A percentile compares a stretch with the other conserved stretches of the same genome.
phyloP scores from a whole-genome alignment of 495 filamentous ascomycete genomes.

The Penicillium flavigenum region DNA sequence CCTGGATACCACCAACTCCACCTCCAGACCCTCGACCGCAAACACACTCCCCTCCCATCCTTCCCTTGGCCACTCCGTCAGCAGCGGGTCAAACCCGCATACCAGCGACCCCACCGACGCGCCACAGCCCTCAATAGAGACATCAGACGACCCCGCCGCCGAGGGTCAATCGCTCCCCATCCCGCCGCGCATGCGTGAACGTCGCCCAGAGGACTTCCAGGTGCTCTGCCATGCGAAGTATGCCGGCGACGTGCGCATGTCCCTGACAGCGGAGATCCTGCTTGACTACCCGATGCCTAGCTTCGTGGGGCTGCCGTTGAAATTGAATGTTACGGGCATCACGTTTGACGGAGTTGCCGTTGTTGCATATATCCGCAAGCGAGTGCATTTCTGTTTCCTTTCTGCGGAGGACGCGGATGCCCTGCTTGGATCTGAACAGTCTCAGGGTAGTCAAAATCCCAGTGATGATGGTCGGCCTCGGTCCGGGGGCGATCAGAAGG shows the following conservation, averaged over 20 bases:
- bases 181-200: constrained; percentile 44
- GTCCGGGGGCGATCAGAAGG: constrained; percentile 38
- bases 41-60: constrained; percentile 38
- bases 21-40: constrained; percentile 47
- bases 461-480: constrained; percentile 24
- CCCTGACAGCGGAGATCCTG: constrained; percentile 87
- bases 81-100: constrained; percentile 28
- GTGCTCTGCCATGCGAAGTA: constrained; percentile 88
- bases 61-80: constrained; percentile 33
- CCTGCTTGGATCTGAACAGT: constrained; percentile 54
- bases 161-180: constrained; percentile 25
- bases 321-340: constrained; percentile 88
- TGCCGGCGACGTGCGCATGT: constrained; percentile 76
- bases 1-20: constrained; percentile 35
- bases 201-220: constrained; percentile 67
- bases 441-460: constrained; percentile 30
- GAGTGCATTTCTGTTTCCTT: constrained; percentile 85
- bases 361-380: constrained; percentile 80
- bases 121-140: constrained; percentile 30
- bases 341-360: constrained; percentile 94
- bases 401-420: constrained; percentile 81
- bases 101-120: constrained; percentile 22
- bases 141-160: constrained; percentile 27
- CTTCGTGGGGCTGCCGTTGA: constrained; percentile 89
- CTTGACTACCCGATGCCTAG: constrained; percentile 97